phyloP scores from a whole-genome alignment of 257 asterid genomes.

The Craterostigma plantagineum region DNA sequence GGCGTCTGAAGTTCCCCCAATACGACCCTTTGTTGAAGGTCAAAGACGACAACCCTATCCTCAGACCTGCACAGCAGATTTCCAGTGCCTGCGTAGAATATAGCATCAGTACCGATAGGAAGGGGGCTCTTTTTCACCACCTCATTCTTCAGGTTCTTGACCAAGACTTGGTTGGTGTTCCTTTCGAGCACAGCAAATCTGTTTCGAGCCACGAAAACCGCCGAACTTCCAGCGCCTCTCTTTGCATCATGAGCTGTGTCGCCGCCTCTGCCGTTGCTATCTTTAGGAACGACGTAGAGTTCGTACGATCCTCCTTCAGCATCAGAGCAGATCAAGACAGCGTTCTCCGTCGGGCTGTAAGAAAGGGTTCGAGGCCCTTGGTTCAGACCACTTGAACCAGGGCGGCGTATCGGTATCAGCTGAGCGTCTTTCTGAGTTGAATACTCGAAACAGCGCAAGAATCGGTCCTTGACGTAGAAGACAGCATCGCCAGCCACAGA shows the following conservation, averaged over 20 bases:
- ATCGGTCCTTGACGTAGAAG: conserved; percentile 75
- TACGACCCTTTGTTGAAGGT: conserved; percentile 72
- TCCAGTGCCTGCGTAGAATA: conserved; percentile 94
- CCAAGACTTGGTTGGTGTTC: conserved; percentile 59
- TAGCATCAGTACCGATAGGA: conserved; percentile 76
- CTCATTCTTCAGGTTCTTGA: conserved; percentile 73
- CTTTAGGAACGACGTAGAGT: conserved; percentile 66
- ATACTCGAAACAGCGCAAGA: conserved; percentile 66
- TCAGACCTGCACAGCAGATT: conserved; percentile 89
- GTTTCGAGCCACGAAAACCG: conserved; percentile 84
- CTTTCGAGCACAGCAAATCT: conserved; percentile 95
- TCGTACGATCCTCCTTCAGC: conserved; percentile 89
- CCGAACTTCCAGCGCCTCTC: conserved; percentile 59
- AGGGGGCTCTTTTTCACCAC: conserved; percentile 49
- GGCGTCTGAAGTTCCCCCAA: conserved; percentile 61
- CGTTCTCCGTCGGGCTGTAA: conserved; percentile 89
- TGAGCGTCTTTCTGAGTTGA: conserved; percentile 80
- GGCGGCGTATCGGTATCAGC: conserved; percentile 82
- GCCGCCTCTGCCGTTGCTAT: conserved; percentile 73
- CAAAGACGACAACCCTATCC: conserved; percentile 82
- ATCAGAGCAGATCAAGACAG: conserved; percentile 77
- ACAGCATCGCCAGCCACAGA: conserved; percentile 65
- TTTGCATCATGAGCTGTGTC: conserved; percentile 72
- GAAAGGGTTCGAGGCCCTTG: conserved; percentile 81
- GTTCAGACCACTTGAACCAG: conserved; percentile 71